Base-by-base conservation (phyloP, 306 rosid genomes). In the Gastrolobium bilobum region DNA sequence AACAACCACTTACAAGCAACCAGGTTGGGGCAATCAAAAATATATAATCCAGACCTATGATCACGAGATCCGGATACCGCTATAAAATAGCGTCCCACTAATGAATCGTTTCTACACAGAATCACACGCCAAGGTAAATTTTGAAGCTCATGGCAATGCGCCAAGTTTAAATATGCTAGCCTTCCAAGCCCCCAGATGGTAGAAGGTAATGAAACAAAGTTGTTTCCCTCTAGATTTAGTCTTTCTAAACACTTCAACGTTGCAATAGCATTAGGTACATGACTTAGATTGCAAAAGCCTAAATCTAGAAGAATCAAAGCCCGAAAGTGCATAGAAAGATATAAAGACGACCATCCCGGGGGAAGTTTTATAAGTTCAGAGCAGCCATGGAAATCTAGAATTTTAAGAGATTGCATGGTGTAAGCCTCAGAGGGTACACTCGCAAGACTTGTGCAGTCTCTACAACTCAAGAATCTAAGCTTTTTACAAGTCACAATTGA, bases 201-300 rank as follows among this genome's bases (percentile, higher is more conserved):
- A 71, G 10, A 7, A 10, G 77, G 77, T 4, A 54, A 4, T 71
- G 39, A 0, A 11, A 5, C 7, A 2, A 73, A 39, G 56, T 56
- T 30, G 15, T 73, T 73, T 73, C 78, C 54, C 2, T 73, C 33
- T 11, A 73, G 57, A 58, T 73, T 73, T 7, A 73, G 56, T 31
- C 68, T 58, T 58, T 73, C 68, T 43, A 73, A 58, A 30, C 68
- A 42, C 0, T 34, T 42, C 31, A 73, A 29, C 1, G 8, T 57
- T 57, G 57, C 78, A 73, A 73, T 43, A 13, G 33, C 57, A 40
- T 42, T 0, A 7, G 68, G 44, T 8, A 73, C 0, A 6, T 15
- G 3, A 10, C 3, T 9, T 15, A 71, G 29, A 9, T 20, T 37
- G 51, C 76, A 52, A 39, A 9, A 52, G 26, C 64, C 10, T 10